Percentiles rank a stretch among this genome's conserved stretches.
Evolutionary conservation across 768 basidiomycete genomes (phyloP).

Genomic region (Kwoniella dejecticola): DNA sequence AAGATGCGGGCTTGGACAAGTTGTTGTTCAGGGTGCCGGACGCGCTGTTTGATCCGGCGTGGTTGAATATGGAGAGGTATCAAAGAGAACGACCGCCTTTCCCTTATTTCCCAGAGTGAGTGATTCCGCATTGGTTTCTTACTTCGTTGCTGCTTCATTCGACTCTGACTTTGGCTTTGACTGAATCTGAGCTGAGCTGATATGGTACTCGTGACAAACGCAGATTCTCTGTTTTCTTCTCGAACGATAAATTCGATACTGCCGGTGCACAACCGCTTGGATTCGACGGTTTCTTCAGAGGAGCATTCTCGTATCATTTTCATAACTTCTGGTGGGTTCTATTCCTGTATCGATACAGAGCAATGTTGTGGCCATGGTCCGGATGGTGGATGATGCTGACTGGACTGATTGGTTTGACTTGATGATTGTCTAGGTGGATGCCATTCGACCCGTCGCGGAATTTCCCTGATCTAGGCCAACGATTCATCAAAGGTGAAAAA

Average conservation of each 20-base stretch:
- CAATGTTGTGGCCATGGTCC: neutral
- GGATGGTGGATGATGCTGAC: neutral
- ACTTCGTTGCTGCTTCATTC: neutral
- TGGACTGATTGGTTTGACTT: neutral
- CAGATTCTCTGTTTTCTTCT: conserved; percentile 73
- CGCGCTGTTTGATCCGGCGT: conserved; percentile 93
- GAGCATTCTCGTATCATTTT: conserved; percentile 94
- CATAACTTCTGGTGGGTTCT: conserved; percentile 62
- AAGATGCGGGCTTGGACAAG: conserved; percentile 81
- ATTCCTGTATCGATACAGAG: neutral
- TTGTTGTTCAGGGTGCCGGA: conserved; percentile 87
- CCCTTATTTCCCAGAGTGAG: conserved; percentile 84
- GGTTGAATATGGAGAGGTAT: conserved; percentile 89
- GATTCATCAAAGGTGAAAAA: conserved; percentile 74
- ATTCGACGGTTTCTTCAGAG: conserved; percentile 90
- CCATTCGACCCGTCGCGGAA: conserved; percentile 92
- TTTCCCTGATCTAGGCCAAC: conserved; percentile 87
- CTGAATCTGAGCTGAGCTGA: neutral
- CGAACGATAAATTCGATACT: conserved; percentile 60
- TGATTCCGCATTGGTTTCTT: conserved; percentile 36
- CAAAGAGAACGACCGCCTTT: conserved; percentile 91
- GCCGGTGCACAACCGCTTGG: conserved; percentile 85
- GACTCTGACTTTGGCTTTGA: too few species aligned
- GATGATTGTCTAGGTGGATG: conserved; percentile 73
- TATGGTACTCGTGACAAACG: neutral